These are phyloP conservation scores for Fusarium sp. DNA, from an alignment of 2,329 filamentous ascomycete genomes.

Conservation along the genomic window DNA sequence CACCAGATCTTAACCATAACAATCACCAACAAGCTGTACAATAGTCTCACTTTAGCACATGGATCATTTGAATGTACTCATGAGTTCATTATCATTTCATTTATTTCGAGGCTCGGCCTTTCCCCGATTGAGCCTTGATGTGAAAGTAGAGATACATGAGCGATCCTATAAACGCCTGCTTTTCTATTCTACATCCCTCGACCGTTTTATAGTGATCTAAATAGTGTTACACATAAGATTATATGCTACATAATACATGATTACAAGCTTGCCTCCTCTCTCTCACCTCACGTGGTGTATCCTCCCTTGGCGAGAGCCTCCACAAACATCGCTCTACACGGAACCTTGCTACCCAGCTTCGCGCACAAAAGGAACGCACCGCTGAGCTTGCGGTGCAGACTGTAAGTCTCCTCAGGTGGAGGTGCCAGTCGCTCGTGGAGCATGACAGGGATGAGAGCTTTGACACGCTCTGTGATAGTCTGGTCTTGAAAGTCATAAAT, in stretches of 20 bases:
- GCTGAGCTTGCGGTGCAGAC: conserved; percentile 91
- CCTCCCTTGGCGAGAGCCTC: conserved; percentile 57
- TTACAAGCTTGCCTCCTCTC: too few species aligned
- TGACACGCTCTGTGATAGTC: conserved; percentile 95
- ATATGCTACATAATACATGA: conserved; percentile 30
- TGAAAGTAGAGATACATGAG: too few species aligned
- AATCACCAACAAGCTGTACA: too few species aligned
- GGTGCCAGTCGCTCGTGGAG: conserved; percentile 86
- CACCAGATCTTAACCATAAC: too few species aligned
- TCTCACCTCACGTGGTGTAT: conserved; percentile 36
- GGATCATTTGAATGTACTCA: too few species aligned
- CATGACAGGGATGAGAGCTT: conserved; percentile 91
- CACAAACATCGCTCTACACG: conserved; percentile 82
- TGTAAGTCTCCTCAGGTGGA: conserved; percentile 97
- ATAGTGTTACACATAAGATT: conserved; percentile 26
- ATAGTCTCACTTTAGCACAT: too few species aligned
- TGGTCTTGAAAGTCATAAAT: conserved; percentile 93
- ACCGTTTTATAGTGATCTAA: conserved; percentile 22
- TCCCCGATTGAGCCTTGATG: too few species aligned
- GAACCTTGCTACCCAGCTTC: conserved; percentile 81
- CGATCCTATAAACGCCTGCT: too few species aligned
- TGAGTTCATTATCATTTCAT: too few species aligned
- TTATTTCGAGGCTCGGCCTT: too few species aligned
- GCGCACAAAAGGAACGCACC: conserved; percentile 95
- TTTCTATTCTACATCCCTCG: conserved; percentile 19